Percentiles rank a stretch among this genome's conserved stretches.
Conservation (phyloP, 2,329 filamentous ascomycete genomes). For the Phyllosticta citriasiana region DNA sequence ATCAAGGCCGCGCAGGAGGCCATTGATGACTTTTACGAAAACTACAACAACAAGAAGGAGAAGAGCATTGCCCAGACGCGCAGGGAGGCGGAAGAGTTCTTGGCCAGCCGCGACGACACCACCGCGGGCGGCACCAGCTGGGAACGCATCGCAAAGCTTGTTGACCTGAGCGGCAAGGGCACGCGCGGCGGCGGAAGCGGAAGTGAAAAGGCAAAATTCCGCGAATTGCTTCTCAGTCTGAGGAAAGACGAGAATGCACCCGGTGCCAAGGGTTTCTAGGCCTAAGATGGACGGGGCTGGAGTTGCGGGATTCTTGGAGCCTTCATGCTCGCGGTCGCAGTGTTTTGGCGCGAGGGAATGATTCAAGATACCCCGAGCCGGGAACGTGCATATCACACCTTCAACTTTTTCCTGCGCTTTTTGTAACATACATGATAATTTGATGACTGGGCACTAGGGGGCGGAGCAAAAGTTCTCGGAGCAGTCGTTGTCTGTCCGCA, state of each 20-base stretch:
- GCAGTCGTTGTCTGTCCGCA: background rate
- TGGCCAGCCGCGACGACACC: slow-evolving; percentile 81
- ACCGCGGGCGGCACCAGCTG: slow-evolving; percentile 92
- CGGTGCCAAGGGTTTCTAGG: slow-evolving; percentile 41
- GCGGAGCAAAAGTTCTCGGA: slow-evolving; percentile 1
- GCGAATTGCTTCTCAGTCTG: slow-evolving; percentile 76
- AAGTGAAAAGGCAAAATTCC: slow-evolving; percentile 92
- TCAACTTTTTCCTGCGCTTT: slow-evolving; percentile 2
- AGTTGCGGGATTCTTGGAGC: background rate
- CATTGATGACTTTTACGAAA: slow-evolving; percentile 98
- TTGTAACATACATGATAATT: slow-evolving; percentile 10
- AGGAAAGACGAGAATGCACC: slow-evolving; percentile 88
- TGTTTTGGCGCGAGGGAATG: background rate
- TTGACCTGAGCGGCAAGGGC: slow-evolving; percentile 95
- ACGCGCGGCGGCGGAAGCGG: slow-evolving; percentile 75
- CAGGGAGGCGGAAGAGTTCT: slow-evolving; percentile 87
- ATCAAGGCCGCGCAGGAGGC: slow-evolving; percentile 83
- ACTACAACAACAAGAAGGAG: slow-evolving; percentile 97
- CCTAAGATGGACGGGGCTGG: background rate
- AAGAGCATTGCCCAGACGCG: slow-evolving; percentile 82
- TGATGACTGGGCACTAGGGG: slow-evolving; percentile 4
- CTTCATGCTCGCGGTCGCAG: background rate
- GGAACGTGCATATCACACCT: background rate
- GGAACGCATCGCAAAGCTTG: slow-evolving; percentile 95
- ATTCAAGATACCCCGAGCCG: background rate